Evolutionary conservation across 176 grass and related monocot species (phyloP).

Genomic region (Avena atlantica): DNA sequence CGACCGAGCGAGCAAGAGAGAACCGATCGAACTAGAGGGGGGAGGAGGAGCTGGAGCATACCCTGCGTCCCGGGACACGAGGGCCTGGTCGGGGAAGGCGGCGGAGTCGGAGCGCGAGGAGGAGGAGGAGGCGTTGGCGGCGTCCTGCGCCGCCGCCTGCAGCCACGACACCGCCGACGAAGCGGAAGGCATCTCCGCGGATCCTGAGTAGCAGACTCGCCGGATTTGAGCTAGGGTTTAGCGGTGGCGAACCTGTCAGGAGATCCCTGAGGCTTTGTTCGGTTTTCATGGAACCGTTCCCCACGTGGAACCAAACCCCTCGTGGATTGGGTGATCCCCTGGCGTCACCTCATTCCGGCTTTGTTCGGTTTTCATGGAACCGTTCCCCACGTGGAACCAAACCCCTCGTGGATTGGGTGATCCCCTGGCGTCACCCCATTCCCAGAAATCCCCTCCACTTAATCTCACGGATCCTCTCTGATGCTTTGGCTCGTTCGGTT

Average conservation of each 20-base stretch:
- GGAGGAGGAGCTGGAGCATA: background rate
- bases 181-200: background rate
- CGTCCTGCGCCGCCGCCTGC: conserved; percentile 10
- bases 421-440: too few relatives aligned
- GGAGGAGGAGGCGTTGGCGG: background rate
- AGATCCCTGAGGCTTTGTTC: too few relatives aligned
- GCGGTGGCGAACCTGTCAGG: background rate
- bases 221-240: background rate
- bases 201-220: background rate
- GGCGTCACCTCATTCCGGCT: too few relatives aligned
- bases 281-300: too few relatives aligned
- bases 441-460: too few relatives aligned
- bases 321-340: too few relatives aligned
- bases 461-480: too few relatives aligned
- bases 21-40: background rate
- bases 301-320: too few relatives aligned
- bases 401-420: too few relatives aligned
- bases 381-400: too few relatives aligned
- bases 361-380: too few relatives aligned
- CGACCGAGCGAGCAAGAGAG: background rate
- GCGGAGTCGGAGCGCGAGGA: background rate
- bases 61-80: background rate
- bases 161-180: background rate
- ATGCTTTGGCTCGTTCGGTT: too few relatives aligned
- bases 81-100: background rate